A percentile compares a stretch with the other conserved stretches of the same genome.
phyloP scores from a whole-genome alignment of 192 early-diverging fungal genomes.

The Jimgerdemannia flammicorona region DNA sequence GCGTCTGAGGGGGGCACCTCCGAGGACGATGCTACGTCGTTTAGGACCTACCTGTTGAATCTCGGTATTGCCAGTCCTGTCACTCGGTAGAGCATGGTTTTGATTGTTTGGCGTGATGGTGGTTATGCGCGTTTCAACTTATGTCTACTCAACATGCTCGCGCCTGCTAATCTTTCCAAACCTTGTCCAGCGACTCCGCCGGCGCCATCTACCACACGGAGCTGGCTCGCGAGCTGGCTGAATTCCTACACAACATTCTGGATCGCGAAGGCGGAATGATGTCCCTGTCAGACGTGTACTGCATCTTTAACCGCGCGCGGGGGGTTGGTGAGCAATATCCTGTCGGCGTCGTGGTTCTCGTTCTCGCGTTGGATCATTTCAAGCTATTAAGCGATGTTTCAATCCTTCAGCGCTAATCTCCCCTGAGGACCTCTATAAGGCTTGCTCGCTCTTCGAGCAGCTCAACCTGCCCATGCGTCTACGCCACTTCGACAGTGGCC shows the following conservation, averaged over 20 bases:
- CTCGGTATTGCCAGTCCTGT: constrained; percentile 90
- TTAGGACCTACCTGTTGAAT: constrained; percentile 73
- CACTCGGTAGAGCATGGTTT: constrained; percentile 56
- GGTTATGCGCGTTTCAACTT: too few species aligned
- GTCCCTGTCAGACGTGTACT: constrained; percentile 87
- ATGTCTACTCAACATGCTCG: too few species aligned
- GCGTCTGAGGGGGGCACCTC: constrained; percentile 10
- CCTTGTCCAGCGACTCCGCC: constrained; percentile 62
- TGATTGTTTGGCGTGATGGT: neutral
- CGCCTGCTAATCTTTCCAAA: neutral
- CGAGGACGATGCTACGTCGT: constrained; percentile 41
- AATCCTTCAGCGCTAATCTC: constrained; percentile 72
- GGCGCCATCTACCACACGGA: constrained; percentile 87
- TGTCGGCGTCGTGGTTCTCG: constrained; percentile 5
- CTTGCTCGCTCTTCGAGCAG: constrained; percentile 62
- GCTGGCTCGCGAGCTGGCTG: constrained; percentile 80
- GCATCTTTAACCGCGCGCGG: constrained; percentile 92
- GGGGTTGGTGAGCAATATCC: constrained; percentile 58
- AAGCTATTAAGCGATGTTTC: neutral
- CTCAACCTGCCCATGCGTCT: constrained; percentile 72
- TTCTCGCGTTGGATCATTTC: neutral
- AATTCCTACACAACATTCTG: constrained; percentile 73
- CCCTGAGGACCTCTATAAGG: constrained; percentile 86
- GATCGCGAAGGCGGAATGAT: constrained; percentile 67
- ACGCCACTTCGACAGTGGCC: constrained; percentile 75